Evolutionary conservation across 2,329 filamentous ascomycete species (phyloP), one percentile per base, ranked within the genome.

Genomic region (Tolypocladium amazonense): DNA sequence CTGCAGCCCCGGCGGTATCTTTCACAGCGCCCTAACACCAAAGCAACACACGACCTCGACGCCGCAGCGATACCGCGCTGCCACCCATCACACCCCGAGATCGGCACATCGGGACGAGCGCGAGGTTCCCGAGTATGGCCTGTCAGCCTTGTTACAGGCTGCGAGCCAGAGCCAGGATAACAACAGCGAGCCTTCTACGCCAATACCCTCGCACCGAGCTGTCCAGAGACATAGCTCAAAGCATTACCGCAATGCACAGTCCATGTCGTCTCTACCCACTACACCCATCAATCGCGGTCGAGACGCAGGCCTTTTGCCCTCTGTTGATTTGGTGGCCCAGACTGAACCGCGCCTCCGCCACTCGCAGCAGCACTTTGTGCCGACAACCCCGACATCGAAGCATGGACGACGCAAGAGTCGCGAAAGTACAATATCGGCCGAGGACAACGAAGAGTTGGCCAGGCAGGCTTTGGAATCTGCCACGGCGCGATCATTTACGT

Each of bases 381-480:
- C 78, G 7, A 76, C 75, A n/a, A 80, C 79, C 0, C 77, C 80
- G 1, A 71, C 73, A 11, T 71, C 73, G 18, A 70, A 69, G 56
- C 68, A 70, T 41, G 75, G 77, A 56, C 79, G 83, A 43, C 83
- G 84, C 58, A 85, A 86, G 72, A 92, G 90, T 71, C 85, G 90
- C 61, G 91, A 95, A 71, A 93, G 89, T 75, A 95, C 90, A 1
- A 92, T 94, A 56, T 94, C 90, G 1, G 87, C 84, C 25, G 81
- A 81, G 52, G 81, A 86, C 60, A 82, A 81, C 57, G 83, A 80
- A 65, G 81, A 84, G 66, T 74, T 84, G 30, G 80, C 80, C 0
- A 76, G 81, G 5, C 79, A 82, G 61, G 81, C 81, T 0, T 66
- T 84, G 18, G 75, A 81, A 62, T 79, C 78, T 0, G 80, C 83